Evolutionary conservation across 768 basidiomycete species (phyloP).

Genomic region (Sarcodon aspratus): DNA sequence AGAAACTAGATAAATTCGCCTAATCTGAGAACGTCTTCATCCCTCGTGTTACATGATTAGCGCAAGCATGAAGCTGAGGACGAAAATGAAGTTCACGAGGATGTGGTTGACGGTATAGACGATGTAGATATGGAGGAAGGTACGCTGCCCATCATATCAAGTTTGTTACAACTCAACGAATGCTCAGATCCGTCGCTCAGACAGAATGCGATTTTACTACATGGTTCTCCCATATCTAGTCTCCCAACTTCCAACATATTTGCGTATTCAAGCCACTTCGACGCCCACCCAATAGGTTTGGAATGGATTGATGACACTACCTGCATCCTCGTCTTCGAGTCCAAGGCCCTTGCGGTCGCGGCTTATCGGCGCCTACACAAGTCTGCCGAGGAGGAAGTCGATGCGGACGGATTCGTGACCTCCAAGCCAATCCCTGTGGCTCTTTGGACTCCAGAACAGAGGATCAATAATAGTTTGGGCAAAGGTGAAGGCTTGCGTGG

Average conservation of each 20-base stretch:
- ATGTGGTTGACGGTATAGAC: constrained; percentile 15
- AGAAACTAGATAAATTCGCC: constrained; percentile 23
- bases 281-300: constrained; percentile 58
- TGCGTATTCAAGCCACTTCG: constrained; percentile 73
- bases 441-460: constrained; percentile 72
- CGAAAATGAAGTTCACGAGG: constrained; percentile 22
- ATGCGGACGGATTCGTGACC: constrained; percentile 39
- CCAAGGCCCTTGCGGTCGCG: constrained; percentile 37
- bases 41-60: constrained; percentile 16
- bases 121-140: constrained; percentile 9
- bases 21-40: constrained; percentile 27
- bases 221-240: constrained; percentile 60
- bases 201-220: constrained; percentile 59
- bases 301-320: constrained; percentile 86
- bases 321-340: constrained; percentile 66
- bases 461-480: constrained; percentile 62
- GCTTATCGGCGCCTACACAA: constrained; percentile 44
- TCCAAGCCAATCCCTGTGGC: constrained; percentile 63
- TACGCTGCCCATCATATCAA: background rate
- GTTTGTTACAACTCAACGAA: background rate
- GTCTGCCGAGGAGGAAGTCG: constrained; percentile 35
- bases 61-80: constrained; percentile 36
- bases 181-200: constrained; percentile 36
- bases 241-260: constrained; percentile 71
- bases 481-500: constrained; percentile 60